Base-by-base conservation (phyloP, 306 rosid genomes). In the Fagus crenata region DNA sequence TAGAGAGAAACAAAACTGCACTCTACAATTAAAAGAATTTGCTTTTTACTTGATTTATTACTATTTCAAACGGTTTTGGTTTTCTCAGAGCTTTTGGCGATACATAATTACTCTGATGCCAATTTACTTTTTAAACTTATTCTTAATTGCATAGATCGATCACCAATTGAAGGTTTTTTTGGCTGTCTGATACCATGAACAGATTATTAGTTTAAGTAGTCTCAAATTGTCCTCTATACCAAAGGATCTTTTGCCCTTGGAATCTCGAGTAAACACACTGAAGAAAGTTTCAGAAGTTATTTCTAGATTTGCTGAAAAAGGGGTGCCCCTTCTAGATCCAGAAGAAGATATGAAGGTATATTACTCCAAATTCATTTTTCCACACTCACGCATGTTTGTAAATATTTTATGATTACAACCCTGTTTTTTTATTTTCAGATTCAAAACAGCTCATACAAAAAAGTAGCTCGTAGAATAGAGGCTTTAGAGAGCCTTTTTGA, bases 301-400 rank as follows among this genome's bases (percentile, higher is more conserved):
- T 63, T 80, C 92, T 43, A 89, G 98, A 90, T 88, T 86, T 78
- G 69, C 85, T 53, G 88, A 84, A 40, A 88, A 89, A 80, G 96
- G 96, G 63, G 77, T 95, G 76, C 97, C 98, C 73, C 87, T 87
- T 80, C 91, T 95, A 51, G 95, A 95, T 87, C 97, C 97, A 41
- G 97, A 95, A 89, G 98, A 92, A 80, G 97, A 92, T 82, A 83
- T 95, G 93, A 89, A 90, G 84, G 97, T 89, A 71, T 61, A 51
- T 69, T 53, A 53, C 78, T 82, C 54, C 49, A 75, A 32, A 39
- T 39, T 83, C 58, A 8, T 22, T 37, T 22, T 71, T n/a, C 61
- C 18, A 37, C 0, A 4, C n/a, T 36, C 51, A 15, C 37, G 0
- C 1, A 3, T 67, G 43, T 67, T 39, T 54, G 3, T 76, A 13